phyloP scores from a whole-genome alignment of 2,329 filamentous ascomycete species.

The Aspergillus tamarii region DNA sequence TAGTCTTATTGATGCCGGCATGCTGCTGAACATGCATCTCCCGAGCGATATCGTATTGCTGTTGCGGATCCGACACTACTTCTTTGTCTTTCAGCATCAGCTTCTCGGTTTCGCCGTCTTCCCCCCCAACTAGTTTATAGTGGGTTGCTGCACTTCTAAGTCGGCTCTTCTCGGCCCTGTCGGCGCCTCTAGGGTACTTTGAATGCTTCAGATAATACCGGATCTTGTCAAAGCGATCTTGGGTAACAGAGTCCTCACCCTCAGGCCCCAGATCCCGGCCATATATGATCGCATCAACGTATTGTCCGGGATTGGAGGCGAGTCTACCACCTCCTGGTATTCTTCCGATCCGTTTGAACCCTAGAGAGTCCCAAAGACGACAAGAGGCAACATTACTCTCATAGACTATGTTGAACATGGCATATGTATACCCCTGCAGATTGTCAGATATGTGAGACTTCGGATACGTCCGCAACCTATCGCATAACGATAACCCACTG shows the following conservation, averaged over 20 bases:
- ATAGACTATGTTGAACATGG: constrained; percentile 92
- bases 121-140: constrained; percentile 73
- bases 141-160: constrained; percentile 91
- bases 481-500: neutral
- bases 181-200: constrained; percentile 89
- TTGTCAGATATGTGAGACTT: constrained; percentile 23
- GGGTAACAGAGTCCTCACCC: constrained; percentile 81
- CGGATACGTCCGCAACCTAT: neutral
- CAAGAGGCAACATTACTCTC: constrained; percentile 90
- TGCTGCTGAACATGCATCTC: constrained; percentile 75
- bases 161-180: constrained; percentile 93
- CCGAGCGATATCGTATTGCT: constrained; percentile 87
- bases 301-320: constrained; percentile 67
- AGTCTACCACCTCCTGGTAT: constrained; percentile 74
- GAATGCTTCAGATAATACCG: constrained; percentile 94
- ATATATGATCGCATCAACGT: constrained; percentile 77
- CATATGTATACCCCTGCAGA: constrained; percentile 77
- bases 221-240: constrained; percentile 98
- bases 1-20: constrained; percentile 97
- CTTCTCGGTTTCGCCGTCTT: constrained; percentile 63
- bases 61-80: constrained; percentile 85
- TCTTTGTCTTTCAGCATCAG: constrained; percentile 98
- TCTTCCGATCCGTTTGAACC: constrained; percentile 88
- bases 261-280: constrained; percentile 66
- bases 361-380: constrained; percentile 87